Conservation (phyloP, 176 grass and related monocot genomes). For the Oryza longistaminata region DNA sequence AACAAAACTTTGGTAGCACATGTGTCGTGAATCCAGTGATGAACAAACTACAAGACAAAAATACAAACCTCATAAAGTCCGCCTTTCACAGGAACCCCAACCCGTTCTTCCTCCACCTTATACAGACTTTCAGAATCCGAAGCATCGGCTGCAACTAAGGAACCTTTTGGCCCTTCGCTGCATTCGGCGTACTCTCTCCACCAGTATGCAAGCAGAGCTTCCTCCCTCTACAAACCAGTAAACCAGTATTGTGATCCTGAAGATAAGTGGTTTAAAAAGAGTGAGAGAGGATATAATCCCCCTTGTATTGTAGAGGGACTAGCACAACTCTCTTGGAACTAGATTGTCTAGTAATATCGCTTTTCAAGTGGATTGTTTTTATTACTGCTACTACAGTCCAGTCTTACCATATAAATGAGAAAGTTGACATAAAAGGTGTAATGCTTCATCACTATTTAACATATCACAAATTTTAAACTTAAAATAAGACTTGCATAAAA, state of each 20-base stretch:
- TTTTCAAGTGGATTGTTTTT: background rate
- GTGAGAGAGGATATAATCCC: background rate
- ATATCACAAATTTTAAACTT: too few species aligned
- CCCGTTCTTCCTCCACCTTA: slow-evolving; percentile 80
- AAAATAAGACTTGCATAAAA: too few species aligned
- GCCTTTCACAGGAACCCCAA: slow-evolving; percentile 96
- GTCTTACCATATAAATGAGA: too few species aligned
- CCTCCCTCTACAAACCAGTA: slow-evolving; percentile 75
- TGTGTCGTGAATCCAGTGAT: background rate
- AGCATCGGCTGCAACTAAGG: slow-evolving; percentile 35
- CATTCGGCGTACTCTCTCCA: slow-evolving; percentile 95
- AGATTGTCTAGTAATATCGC: background rate
- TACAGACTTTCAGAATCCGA: slow-evolving; percentile 58
- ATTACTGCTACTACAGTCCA: too few species aligned
- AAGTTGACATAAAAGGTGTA: too few species aligned
- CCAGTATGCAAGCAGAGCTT: slow-evolving; percentile 85
- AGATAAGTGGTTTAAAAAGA: background rate
- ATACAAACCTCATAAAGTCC: slow-evolving; percentile 88
- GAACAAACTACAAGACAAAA: background rate
- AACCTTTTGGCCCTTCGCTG: slow-evolving; percentile 76
- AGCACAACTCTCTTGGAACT: background rate
- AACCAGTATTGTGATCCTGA: slow-evolving; percentile 18
- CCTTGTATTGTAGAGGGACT: background rate
- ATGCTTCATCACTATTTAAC: too few species aligned
- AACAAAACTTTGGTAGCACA: background rate